Percentiles rank a stretch among this genome's conserved stretches.
Evolutionary conservation across 306 rosid species (phyloP).

Genomic region (Albizia julibrissin): DNA sequence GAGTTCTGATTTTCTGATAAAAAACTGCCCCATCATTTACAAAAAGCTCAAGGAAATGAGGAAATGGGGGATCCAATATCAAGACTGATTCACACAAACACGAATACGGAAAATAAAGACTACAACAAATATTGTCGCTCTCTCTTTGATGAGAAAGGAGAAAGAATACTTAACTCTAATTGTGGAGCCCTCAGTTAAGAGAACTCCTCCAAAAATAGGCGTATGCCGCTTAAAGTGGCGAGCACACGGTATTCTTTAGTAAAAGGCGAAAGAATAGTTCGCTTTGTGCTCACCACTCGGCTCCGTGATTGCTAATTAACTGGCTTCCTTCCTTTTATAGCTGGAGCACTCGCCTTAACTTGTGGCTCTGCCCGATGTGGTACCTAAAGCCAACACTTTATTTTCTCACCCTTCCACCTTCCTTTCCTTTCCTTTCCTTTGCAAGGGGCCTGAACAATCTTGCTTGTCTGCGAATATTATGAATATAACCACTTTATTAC

Average conservation of each 20-base stretch:
- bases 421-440: neutral
- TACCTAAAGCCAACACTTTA: neutral
- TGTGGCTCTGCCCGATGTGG: neutral
- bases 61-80: too few species aligned
- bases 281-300: conserved; percentile 44
- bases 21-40: too few species aligned
- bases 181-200: neutral
- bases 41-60: too few species aligned
- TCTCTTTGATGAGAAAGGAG: too few species aligned
- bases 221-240: conserved; percentile 17
- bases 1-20: too few species aligned
- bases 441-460: neutral
- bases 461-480: neutral
- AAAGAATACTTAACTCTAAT: too few species aligned
- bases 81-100: too few species aligned
- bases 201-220: conserved; percentile 28
- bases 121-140: too few species aligned
- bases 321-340: neutral
- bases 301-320: rapidly evolving
- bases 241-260: conserved; percentile 66
- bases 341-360: neutral
- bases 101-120: too few species aligned
- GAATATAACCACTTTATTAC: neutral
- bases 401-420: neutral
- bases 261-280: conserved; percentile 79